Evolutionary conservation across 371 early-diverging fungal species (phyloP).

Genomic region (Fennellomyces sp.): DNA sequence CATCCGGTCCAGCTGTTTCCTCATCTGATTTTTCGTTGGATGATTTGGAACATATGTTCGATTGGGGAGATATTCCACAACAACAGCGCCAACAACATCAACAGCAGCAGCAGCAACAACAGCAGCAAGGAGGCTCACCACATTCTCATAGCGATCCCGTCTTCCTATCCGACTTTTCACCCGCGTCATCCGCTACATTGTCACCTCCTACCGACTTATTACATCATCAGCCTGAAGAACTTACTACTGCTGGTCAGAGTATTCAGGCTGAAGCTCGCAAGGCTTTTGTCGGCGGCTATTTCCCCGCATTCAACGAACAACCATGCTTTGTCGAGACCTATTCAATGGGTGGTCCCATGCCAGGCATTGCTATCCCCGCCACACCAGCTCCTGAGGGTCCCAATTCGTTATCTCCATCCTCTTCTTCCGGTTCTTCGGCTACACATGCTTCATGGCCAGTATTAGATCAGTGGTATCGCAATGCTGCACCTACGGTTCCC

Average conservation of each 20-base stretch:
- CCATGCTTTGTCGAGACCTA: slow-evolving; percentile 6
- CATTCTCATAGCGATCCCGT: background rate
- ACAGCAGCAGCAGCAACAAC: background rate
- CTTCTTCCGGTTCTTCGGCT: slow-evolving; percentile 42
- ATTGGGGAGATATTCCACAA: slow-evolving; percentile 9
- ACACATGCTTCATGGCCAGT: slow-evolving; percentile 3
- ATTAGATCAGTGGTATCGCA: background rate
- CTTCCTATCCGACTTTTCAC: slow-evolving; percentile 1
- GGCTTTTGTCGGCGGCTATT: slow-evolving; percentile 3
- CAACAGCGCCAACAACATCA: slow-evolving; percentile 1
- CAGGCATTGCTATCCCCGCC: slow-evolving; percentile 25
- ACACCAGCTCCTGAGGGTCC: slow-evolving; percentile 29
- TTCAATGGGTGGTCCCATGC: slow-evolving; percentile 10
- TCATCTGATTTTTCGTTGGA: slow-evolving; percentile 13
- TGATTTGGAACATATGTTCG: slow-evolving; percentile 12
- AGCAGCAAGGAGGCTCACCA: background rate
- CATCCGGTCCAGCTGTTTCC: slow-evolving; percentile 1
- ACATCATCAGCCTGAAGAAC: background rate
- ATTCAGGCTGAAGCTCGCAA: slow-evolving; percentile 6
- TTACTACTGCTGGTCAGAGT: slow-evolving; percentile 1
- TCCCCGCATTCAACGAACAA: slow-evolving; percentile 5
- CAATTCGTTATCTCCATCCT: slow-evolving; percentile 27
- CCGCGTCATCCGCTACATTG: slow-evolving; percentile 4
- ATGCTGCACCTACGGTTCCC: background rate
- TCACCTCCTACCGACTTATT: slow-evolving; percentile 9